Conservation (phyloP, 108 stramenopile genomes). For the Cylindrotheca fusiformis region DNA sequence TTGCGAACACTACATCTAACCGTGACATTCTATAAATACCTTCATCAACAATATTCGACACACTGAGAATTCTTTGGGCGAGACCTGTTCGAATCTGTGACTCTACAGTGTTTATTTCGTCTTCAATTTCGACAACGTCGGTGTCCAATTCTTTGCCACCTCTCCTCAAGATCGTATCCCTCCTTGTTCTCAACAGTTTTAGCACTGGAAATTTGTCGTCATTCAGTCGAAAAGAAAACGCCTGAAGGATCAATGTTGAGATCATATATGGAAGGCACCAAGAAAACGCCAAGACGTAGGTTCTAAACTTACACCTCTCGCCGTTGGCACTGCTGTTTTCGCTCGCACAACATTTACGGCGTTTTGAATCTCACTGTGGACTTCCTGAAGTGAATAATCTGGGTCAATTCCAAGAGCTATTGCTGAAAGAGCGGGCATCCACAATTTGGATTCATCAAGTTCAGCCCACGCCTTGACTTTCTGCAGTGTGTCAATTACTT, state of each 20-base stretch:
- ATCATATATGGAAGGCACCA: conserved; percentile 5
- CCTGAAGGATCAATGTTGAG: conserved; percentile 19
- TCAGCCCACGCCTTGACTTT: conserved; percentile 55
- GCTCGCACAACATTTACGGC: conserved; percentile 48
- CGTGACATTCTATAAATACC: conserved; percentile 53
- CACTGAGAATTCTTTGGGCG: conserved; percentile 36
- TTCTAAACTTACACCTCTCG: background rate
- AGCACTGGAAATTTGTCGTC: conserved; percentile 53
- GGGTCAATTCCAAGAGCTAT: conserved; percentile 31
- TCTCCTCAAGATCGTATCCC: conserved; percentile 24
- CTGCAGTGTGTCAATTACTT: conserved; percentile 53
- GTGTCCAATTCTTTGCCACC: conserved; percentile 29
- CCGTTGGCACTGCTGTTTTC: conserved; percentile 10
- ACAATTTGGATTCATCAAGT: conserved; percentile 10
- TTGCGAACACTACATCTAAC: conserved; percentile 69
- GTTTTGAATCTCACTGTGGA: conserved; percentile 32
- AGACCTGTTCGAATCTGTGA: conserved; percentile 37
- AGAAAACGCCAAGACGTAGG: too few relatives aligned
- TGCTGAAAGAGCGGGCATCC: conserved; percentile 37
- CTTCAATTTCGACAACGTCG: conserved; percentile 36
- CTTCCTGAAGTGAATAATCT: conserved; percentile 13
- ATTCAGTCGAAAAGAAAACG: conserved; percentile 56
- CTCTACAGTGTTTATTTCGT: conserved; percentile 48
- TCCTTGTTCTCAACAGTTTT: conserved; percentile 36
- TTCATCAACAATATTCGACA: conserved; percentile 29